Base-by-base conservation (phyloP, 768 basidiomycete species). In the Fomitopsis pulvina region DNA sequence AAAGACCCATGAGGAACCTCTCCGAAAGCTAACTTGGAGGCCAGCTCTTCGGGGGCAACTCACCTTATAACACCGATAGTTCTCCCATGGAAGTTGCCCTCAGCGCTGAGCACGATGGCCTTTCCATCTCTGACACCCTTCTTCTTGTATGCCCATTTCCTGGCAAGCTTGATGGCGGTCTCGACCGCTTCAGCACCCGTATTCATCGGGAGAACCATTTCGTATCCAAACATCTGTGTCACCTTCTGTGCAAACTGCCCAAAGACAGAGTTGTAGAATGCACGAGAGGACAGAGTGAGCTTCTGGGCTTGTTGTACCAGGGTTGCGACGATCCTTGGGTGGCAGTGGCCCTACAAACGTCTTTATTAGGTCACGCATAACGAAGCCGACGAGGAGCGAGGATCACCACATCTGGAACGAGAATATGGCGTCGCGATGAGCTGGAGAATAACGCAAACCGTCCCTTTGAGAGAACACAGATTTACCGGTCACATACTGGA, bases 141-240 rank as follows among this genome's bases (percentile, higher is more conserved):
- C 70, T 79, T 79, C 71, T 76, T 76, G 69, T 98, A 97, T 2
- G 87, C 95, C 96, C 96, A 98, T 72, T 97, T 97, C 57, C 96
- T 71, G 0, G 96, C 85, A 16, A 98, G 77, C 76, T 99, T 99
- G 65, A 99, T 68, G n/a, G 85, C 81, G 0, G 94, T 96, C 72
- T 99, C 96, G 48, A 98, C 96, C 7, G 96, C 96, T 63, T 99
- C 96, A 0, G 93, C 93, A 41, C 95, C 95, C 0, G 95, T 98
- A 76, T 99, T 99, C 93, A 98, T 96, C 21, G 95, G 94, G 8
- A 98, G 74, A 1, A 96, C 92, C 83, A 92, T 93, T 54, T 95
- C 94, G 66, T 88, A 97, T 11, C 85, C 85, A 62, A 95, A 92
- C 69, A 88, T 79, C 51, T 80, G 71, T 1, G 87, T 91, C 52